These are phyloP conservation scores for Xylariaceae sp. DNA, from an alignment of 2,329 filamentous ascomycete genomes.

Conservation along the genomic window DNA sequence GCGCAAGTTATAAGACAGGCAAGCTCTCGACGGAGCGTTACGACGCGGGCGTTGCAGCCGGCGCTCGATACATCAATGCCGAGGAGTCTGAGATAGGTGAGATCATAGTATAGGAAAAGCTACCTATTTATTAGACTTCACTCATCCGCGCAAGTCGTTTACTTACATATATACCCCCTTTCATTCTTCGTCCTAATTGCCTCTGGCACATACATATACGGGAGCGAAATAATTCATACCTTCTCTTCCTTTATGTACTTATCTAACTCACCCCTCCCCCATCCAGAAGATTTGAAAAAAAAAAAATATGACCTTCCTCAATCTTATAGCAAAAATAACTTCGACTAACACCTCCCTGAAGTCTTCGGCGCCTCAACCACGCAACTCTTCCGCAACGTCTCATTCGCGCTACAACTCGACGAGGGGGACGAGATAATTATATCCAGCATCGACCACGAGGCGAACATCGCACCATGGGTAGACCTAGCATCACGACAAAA, in stretches of 20 bases:
- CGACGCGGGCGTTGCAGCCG: constrained; percentile 65
- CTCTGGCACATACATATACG: too few species aligned
- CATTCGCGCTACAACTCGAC: constrained; percentile 58
- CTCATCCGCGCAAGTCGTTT: background rate
- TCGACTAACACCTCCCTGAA: constrained; percentile 39
- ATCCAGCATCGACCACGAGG: constrained; percentile 77
- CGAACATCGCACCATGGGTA: constrained; percentile 78
- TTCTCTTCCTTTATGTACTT: too few species aligned
- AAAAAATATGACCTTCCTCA: too few species aligned
- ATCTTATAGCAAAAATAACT: too few species aligned
- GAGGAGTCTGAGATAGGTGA: constrained; percentile 67
- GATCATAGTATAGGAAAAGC: too few species aligned
- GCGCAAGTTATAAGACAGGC: constrained; percentile 70
- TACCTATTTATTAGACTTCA: too few species aligned
- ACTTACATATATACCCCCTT: too few species aligned
- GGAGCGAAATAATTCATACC: too few species aligned
- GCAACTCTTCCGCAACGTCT: constrained; percentile 76
- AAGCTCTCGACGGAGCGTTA: constrained; percentile 66
- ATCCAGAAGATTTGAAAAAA: too few species aligned
- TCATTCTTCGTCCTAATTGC: too few species aligned
- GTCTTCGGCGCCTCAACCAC: constrained; percentile 78
- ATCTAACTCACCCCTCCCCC: too few species aligned
- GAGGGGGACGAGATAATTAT: constrained; percentile 72
- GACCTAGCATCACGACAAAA: constrained; percentile 67
- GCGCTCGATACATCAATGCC: constrained; percentile 75